Evolutionary conservation across 2,329 filamentous ascomycete genomes (phyloP).

Genomic region (Sporothrix pseudoabietina): DNA sequence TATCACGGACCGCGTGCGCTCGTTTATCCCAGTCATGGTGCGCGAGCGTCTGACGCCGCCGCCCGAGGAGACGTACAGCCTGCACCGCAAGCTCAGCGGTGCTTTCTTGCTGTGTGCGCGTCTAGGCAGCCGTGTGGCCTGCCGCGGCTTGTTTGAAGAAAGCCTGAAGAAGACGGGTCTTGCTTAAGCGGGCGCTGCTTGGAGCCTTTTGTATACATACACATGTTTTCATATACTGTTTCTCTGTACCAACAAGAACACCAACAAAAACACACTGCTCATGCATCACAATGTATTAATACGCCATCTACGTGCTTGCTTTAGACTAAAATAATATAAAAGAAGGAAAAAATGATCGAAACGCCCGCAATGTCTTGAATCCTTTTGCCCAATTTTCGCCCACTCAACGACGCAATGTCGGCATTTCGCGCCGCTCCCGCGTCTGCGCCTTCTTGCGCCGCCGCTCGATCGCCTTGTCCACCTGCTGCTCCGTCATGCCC

Average conservation of each 20-base stretch:
- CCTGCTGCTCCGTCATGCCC: conserved; percentile 80
- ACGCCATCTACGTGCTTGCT: conserved; percentile 11
- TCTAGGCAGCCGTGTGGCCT: conserved; percentile 79
- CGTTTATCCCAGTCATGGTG: conserved; percentile 90
- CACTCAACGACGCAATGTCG: conserved; percentile 44
- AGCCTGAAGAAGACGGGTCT: conserved; percentile 47
- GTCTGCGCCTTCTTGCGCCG: conserved; percentile 84
- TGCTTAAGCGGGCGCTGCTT: background rate
- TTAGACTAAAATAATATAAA: background rate
- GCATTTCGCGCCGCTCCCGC: conserved; percentile 81
- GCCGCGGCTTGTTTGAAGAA: conserved; percentile 74
- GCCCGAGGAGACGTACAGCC: conserved; percentile 94
- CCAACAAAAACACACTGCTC: conserved; percentile 16
- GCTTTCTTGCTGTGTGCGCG: conserved; percentile 90
- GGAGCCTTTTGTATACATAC: background rate
- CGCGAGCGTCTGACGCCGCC: conserved; percentile 84
- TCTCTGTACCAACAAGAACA: conserved; percentile 10
- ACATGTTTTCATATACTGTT: background rate
- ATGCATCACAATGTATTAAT: conserved; percentile 21
- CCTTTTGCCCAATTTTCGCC: background rate
- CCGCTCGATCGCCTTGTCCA: conserved; percentile 81
- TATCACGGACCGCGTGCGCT: conserved; percentile 89
- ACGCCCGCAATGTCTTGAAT: background rate
- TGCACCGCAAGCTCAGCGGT: conserved; percentile 93
- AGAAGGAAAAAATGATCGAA: background rate